Percentiles rank a stretch among this genome's conserved stretches.
phyloP scores from a whole-genome alignment of 495 filamentous ascomycete species.

The Monascus purpureus region DNA sequence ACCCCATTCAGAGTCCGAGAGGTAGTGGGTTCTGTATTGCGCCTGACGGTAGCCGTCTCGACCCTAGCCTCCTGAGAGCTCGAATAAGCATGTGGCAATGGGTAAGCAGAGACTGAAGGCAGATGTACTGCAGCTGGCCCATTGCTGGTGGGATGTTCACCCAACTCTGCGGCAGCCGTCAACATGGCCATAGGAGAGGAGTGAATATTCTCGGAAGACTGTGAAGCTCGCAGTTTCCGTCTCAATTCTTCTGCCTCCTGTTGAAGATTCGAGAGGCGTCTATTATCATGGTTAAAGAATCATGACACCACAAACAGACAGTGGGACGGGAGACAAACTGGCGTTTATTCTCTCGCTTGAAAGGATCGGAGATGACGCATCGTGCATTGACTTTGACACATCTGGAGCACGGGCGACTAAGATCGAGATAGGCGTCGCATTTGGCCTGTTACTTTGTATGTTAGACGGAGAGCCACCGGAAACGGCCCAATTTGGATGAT shows the following conservation, averaged over 20 bases:
- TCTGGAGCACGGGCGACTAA: constrained; percentile 20
- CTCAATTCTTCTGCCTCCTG: constrained; percentile 25
- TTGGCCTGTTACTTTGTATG: constrained; percentile 13
- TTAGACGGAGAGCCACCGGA: background rate
- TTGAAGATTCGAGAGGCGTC: constrained; percentile 23
- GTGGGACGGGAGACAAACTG: constrained; percentile 8
- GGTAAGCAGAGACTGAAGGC: constrained; percentile 5
- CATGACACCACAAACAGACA: background rate
- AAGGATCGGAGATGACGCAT: constrained; percentile 28
- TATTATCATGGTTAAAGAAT: constrained; percentile 1
- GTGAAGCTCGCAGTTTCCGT: constrained; percentile 15
- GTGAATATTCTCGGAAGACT: constrained; percentile 7
- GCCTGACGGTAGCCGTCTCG: constrained; percentile 1
- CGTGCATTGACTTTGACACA: constrained; percentile 22
- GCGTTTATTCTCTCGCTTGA: constrained; percentile 31
- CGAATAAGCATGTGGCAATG: constrained; percentile 6
- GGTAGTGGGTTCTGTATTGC: constrained; percentile 6
- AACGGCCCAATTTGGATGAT: no score
- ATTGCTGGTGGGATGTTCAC: constrained; percentile 1
- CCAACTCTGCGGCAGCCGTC: constrained; percentile 20
- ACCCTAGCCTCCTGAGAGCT: constrained; percentile 1
- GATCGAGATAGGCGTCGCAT: constrained; percentile 27
- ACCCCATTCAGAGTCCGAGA: constrained; percentile 18
- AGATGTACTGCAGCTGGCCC: constrained; percentile 5
- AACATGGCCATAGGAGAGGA: constrained; percentile 16